A percentile compares a stretch with the other conserved stretches of the same genome.
Evolutionary conservation across 352 stramenopile genomes (phyloP).

Genomic region (Peronospora farinosa): DNA sequence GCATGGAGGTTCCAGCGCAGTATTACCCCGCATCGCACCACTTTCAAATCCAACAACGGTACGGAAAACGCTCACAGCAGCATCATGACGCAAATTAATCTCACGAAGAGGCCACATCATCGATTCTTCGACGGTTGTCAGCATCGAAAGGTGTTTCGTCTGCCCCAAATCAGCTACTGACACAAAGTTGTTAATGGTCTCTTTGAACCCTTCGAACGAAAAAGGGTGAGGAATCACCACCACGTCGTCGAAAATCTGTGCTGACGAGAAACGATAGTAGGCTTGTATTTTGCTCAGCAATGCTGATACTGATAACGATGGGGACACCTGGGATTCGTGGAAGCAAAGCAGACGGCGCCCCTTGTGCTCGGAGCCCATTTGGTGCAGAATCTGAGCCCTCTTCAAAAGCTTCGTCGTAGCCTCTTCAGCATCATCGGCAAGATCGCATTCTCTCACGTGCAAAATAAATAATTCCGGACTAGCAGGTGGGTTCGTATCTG

Average conservation of each 20-base stretch:
- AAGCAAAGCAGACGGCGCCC: constrained; percentile 30
- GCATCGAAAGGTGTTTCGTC: constrained; percentile 22
- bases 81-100: constrained; percentile 3
- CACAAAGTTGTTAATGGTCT: constrained; percentile 13
- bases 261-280: constrained; percentile 11
- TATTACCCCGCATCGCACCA: constrained; percentile 4
- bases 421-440: constrained; percentile 6
- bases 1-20: constrained; percentile 2
- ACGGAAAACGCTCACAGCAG: constrained; percentile 9
- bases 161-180: constrained; percentile 1
- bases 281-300: constrained; percentile 16
- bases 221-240: constrained; percentile 11
- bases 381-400: constrained; percentile 24
- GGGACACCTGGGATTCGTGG: constrained; percentile 9
- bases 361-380: constrained; percentile 19
- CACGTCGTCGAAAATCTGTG: constrained; percentile 15
- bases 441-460: constrained; percentile 23
- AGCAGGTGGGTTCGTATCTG: not conserved
- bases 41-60: not conserved
- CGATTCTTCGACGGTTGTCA: constrained; percentile 22
- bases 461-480: constrained; percentile 28
- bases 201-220: constrained; percentile 25
- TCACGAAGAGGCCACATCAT: constrained; percentile 17
- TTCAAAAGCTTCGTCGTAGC: constrained; percentile 16
- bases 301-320: constrained; percentile 1